Base-by-base conservation (phyloP, 805 yeast genomes). In the Candida germanica region DNA sequence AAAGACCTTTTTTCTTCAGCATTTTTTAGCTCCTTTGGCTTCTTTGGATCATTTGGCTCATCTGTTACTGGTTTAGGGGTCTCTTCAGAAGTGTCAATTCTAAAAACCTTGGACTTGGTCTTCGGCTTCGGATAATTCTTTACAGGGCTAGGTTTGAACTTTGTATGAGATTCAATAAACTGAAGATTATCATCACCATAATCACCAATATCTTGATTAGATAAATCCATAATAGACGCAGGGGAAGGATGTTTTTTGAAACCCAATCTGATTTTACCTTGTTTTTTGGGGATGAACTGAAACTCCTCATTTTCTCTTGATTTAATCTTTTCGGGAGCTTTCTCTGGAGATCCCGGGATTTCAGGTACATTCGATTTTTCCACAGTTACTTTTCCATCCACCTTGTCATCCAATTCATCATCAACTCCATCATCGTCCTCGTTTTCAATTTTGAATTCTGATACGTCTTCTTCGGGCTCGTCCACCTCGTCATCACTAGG, bases 171-270 rank as follows among this genome's bases (percentile, higher is more conserved):
- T 26, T 64, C 69, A 20, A 59, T 38, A 29, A 43, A 53, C 3
- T 54, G 50, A 3, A 64, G 21, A 37, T 63, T 56, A 3, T 48
- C 46, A 36, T 61, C 69, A 5, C 54, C 62, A 33, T 64, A 63
- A 26, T 62, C 68, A 13, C 67, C 69, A 3, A 60, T 34, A 23
- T 61, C 55, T 13, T 54, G 64, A 31, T 53, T 48, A 2, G 65
- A 59, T 8, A 49, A 18, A 30, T 60, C 61, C 36, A 47, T 50
- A 5, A 54, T 26, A 1, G 49, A 35, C 2, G 46, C 44, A 0
- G 60, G 45, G 3, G 47, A 7, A 11, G 15, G 21, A 16, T 26
- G 40, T 39, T 4, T 53, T 38, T 25, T 28, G 29, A 6, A 21
- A 26, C 19, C 33, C 37, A 25, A 35, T 33, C 46, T 51, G 32